Base-by-base conservation (phyloP, 1,284 basidiomycete species). In the Paramarasmius palmivorus region DNA sequence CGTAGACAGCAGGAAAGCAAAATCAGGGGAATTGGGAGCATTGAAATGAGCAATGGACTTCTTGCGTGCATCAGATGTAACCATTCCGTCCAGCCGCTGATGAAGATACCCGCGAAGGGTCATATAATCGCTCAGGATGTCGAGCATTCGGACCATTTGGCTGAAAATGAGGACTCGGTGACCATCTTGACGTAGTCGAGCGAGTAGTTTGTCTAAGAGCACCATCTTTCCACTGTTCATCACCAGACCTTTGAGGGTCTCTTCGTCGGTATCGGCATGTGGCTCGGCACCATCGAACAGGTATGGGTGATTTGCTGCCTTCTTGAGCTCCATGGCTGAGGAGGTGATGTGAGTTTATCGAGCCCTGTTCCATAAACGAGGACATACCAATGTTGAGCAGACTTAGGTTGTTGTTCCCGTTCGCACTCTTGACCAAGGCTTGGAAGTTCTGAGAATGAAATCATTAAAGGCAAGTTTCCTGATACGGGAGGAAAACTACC, bases 181-280 rank as follows among this genome's bases (percentile, higher is more conserved):
- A 1, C 93, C 93, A 66, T 95, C 93, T 57, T 86, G 86, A 67
- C 92, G 93, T 55, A 99, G 83, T 50, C 93, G 86, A 25, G 82
- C 84, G 19, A 99, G 84, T 17, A 99, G 84, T 70, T 94, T 93
- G 77, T 99, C 97, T 48, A 99, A 86, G 34, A 97, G 79, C 40
- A 98, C 96, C 84, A 99, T 87, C 77, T 99, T 99, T 51, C 95
- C 95, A 56, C 93, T 96, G 72, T 93, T 98, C 87, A 98, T 96
- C 61, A 99, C 95, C 4, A 99, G 83, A 47, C 95, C 95, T 66
- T 95, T 93, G 59, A 99, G 83, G 38, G 89, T 90, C 64, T 98
- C 95, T 52, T 97, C 93, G 57, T 83, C 73, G 58, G 78, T 87
- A 47, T 90, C 87, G 2, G 85, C 84, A 53, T 82, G 82, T 25